Evolutionary conservation across 257 asterid genomes (phyloP), one percentile per base, ranked within the genome.

Genomic region (Phtheirospermum japonicum): DNA sequence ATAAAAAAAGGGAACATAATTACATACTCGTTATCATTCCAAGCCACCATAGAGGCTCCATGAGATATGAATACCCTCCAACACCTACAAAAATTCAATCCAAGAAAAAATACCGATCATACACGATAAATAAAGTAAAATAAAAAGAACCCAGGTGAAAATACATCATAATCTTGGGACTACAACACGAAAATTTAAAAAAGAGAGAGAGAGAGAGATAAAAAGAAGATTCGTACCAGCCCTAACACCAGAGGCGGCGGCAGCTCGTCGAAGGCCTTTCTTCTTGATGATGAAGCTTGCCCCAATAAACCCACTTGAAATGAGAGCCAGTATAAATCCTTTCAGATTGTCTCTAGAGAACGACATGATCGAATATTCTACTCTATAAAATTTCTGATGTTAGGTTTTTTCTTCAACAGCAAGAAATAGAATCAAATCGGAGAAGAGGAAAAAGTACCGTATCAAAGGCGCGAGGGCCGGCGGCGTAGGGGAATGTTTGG

Each of bases 41-140:
- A n/a, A n/a, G n/a, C n/a, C n/a, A n/a, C n/a, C 97, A 90, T 8
- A 85, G 89, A 68, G 97, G 95, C 83, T 90, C 97, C 79, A 71
- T 30, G 32, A 89, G 83, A 83, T 90, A 90, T 3, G 97, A 45
- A 80, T 80, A 77, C 1, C 97, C 92, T 9, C 95, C 97, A 69
- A 78, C 78, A 62, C 97, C 97, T 89, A 64, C n/a, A 33, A 4
- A 72, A 64, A 70, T 50, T 31, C 39, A 23, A 53, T 10, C 37
- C 49, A 56, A 48, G 30, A 68, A 42, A 40, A 39, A 34, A 48
- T 45, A 51, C 9, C 30, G n/a, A 65, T 65, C 26, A 39, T 7
- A 5, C 8, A 23, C 30, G 13, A 7, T 9, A 46, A 16, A 46
- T 40, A 40, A 39, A 39, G 11, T 39, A 2, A 39, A 70, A 55